Conservation (phyloP, 768 basidiomycete species). For the Mycena maculata region DNA sequence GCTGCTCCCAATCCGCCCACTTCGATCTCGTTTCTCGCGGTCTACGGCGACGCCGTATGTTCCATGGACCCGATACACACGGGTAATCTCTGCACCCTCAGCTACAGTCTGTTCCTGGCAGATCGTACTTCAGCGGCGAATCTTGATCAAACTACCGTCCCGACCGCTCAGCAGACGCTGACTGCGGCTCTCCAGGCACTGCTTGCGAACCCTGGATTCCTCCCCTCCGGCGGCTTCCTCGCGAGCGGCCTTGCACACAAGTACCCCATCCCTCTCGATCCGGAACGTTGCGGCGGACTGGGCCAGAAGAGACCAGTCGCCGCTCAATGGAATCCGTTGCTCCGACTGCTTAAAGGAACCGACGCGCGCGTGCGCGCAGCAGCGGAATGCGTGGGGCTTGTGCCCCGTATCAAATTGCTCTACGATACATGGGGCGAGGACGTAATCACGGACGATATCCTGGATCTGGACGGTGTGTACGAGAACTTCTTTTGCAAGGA, state of each 20-base stretch:
- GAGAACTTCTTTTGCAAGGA: background rate
- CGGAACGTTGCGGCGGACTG: background rate
- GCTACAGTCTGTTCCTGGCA: no score
- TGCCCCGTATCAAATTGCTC: background rate
- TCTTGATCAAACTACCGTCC: background rate
- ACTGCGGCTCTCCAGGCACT: background rate
- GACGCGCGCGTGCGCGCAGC: constrained; percentile 13
- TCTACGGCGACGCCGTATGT: no score
- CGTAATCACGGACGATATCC: background rate
- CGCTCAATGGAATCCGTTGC: background rate
- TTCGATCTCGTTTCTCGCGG: no score
- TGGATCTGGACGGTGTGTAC: background rate
- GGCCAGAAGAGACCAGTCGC: background rate
- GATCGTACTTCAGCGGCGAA: background rate
- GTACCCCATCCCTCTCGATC: constrained; percentile 43
- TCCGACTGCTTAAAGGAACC: constrained; percentile 1
- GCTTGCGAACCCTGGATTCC: background rate
- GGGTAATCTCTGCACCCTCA: no score
- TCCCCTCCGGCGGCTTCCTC: background rate
- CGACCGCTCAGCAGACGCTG: background rate
- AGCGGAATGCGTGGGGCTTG: background rate
- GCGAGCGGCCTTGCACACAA: constrained; percentile 3
- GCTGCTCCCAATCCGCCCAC: no score
- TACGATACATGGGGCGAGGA: background rate
- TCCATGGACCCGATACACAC: no score